phyloP scores from a whole-genome alignment of 495 filamentous ascomycete species.

The Tuber indicum region DNA sequence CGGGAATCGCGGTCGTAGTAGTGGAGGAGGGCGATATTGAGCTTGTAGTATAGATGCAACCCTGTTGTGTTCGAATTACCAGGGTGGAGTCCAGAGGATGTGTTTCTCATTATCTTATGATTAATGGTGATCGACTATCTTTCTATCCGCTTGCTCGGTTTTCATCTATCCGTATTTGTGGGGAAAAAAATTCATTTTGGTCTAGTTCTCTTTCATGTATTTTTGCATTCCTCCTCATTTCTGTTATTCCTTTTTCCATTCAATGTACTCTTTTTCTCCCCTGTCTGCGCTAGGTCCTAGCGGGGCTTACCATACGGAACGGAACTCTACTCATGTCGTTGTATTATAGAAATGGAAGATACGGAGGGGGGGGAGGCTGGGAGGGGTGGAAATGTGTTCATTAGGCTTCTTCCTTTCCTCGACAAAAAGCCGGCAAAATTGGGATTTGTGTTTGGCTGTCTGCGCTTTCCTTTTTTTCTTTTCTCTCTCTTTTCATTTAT shows the following conservation, averaged over 20 bases:
- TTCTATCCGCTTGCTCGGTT: background rate
- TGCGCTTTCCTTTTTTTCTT: background rate
- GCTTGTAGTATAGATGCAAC: background rate
- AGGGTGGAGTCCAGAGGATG: background rate
- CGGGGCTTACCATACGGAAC: background rate
- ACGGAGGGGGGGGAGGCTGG: background rate
- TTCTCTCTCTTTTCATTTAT: background rate
- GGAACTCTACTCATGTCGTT: slow-evolving; percentile 4
- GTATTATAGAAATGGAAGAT: background rate
- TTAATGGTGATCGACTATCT: background rate
- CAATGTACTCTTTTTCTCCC: background rate
- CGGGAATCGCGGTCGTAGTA: background rate
- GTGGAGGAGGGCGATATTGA: background rate
- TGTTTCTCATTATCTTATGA: background rate
- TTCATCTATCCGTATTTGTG: background rate
- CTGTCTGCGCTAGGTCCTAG: background rate
- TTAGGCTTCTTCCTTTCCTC: background rate
- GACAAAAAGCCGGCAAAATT: background rate
- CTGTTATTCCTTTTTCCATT: no score
- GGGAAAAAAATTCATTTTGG: background rate
- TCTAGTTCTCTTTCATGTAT: background rate
- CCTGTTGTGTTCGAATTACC: background rate
- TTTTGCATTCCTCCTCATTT: no score
- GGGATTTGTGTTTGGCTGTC: background rate
- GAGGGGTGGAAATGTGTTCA: background rate